Evolutionary conservation across 129 eudicot species (phyloP).

Genomic region (Deinandra increscens): DNA sequence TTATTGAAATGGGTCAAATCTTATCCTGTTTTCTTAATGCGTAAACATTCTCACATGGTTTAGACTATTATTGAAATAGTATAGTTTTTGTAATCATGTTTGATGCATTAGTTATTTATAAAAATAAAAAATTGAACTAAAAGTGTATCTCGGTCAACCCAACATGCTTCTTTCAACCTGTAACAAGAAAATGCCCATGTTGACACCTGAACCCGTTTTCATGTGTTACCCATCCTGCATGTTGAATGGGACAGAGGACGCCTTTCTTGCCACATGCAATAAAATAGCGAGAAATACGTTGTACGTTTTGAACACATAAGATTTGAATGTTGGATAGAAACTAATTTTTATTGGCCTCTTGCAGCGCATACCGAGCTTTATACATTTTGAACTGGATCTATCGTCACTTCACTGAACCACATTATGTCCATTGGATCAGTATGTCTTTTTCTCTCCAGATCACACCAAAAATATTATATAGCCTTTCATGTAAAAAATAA

Average conservation of each 20-base stretch:
- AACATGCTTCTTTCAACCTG: background rate
- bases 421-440: constrained; percentile 89
- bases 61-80: background rate
- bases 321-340: background rate
- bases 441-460: background rate
- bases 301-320: background rate
- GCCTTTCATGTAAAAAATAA: background rate
- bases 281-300: constrained; percentile 3
- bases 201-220: background rate
- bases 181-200: background rate
- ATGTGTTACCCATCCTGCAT: background rate
- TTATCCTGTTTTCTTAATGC: background rate
- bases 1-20: too few relatives aligned
- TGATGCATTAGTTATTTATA: too few relatives aligned
- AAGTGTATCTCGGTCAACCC: background rate
- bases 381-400: constrained; percentile 91
- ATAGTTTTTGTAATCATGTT: background rate
- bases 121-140: background rate
- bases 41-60: background rate
- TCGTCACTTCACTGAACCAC: constrained; percentile 91
- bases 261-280: background rate
- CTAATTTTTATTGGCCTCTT: constrained; percentile 15
- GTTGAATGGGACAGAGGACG: too few relatives aligned
- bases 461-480: background rate
- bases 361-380: constrained; percentile 85